Conservation (phyloP, 305 asterid genomes). For the Ilex paraguariensis region DNA sequence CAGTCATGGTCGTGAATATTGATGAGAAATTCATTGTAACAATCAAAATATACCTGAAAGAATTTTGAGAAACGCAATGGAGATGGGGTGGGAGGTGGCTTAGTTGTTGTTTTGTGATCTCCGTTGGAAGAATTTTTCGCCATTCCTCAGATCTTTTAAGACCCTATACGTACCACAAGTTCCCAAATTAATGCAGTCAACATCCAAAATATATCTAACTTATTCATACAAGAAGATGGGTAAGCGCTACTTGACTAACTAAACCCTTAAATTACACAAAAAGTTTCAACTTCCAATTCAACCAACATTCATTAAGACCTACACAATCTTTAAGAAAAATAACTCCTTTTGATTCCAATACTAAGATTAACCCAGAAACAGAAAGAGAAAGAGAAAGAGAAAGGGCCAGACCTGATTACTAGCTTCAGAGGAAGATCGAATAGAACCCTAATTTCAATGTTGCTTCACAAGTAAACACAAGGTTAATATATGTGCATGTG, state of each 20-base stretch:
- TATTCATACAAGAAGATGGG: not conserved
- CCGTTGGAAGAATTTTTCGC: slow-evolving; percentile 27
- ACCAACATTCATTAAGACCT: too few relatives aligned
- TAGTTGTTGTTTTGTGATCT: slow-evolving; percentile 26
- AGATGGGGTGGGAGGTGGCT: slow-evolving; percentile 36
- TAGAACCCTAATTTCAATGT: not conserved
- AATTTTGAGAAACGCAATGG: slow-evolving; percentile 38
- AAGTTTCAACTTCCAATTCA: too few relatives aligned
- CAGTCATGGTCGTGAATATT: not conserved
- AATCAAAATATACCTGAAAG: slow-evolving; percentile 17
- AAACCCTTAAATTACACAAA: too few relatives aligned
- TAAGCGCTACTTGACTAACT: not conserved
- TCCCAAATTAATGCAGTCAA: not conserved
- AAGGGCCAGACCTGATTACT: not conserved
- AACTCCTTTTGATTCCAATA: too few relatives aligned
- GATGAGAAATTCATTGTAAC: not conserved
- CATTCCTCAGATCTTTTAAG: slow-evolving; percentile 15
- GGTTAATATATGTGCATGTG: not conserved
- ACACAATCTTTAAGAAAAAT: too few relatives aligned
- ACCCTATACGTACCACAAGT: not conserved
- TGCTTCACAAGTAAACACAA: not conserved
- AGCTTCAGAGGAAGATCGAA: not conserved
- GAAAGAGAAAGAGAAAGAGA: too few relatives aligned
- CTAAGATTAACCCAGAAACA: too few relatives aligned
- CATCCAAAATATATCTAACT: not conserved